phyloP scores from a whole-genome alignment of 2,329 filamentous ascomycete genomes.

The Aspergillus tubingensis region DNA sequence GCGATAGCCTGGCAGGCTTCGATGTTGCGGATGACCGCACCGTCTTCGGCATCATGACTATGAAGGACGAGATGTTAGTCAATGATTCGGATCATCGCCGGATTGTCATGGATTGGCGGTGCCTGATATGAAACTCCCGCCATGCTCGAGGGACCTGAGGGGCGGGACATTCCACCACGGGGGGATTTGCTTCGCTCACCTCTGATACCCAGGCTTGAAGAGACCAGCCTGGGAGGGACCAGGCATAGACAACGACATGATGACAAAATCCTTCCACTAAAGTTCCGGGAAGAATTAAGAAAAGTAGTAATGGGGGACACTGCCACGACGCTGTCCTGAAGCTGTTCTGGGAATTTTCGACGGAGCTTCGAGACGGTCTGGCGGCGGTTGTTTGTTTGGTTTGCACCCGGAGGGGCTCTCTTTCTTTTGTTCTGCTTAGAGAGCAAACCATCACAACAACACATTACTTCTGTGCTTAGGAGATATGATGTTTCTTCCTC shows the following conservation, averaged over 20 bases:
- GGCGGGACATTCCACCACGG: slow-evolving; percentile 20
- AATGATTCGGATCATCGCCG: background rate
- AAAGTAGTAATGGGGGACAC: slow-evolving; percentile 12
- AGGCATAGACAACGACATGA: slow-evolving; percentile 95
- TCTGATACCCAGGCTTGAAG: slow-evolving; percentile 96
- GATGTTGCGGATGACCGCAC: slow-evolving; percentile 96
- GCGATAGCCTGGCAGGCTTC: slow-evolving; percentile 96
- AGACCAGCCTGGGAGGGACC: slow-evolving; percentile 88
- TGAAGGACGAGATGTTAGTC: slow-evolving; percentile 24
- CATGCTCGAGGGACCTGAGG: slow-evolving; percentile 4
- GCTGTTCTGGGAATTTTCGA: slow-evolving; percentile 43
- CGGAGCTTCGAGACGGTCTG: slow-evolving; percentile 33
- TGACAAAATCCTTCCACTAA: slow-evolving; percentile 31
- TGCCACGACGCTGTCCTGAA: slow-evolving; percentile 22
- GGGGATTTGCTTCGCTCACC: slow-evolving; percentile 58
- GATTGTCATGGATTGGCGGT: background rate
- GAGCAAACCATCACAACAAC: no score
- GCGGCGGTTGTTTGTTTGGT: slow-evolving; percentile 40
- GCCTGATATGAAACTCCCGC: background rate
- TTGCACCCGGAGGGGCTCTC: slow-evolving; percentile 39
- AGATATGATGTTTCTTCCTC: no score
- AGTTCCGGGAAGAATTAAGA: slow-evolving; percentile 12
- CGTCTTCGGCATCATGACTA: slow-evolving; percentile 99
- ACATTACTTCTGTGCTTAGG: no score
- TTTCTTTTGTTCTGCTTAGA: no score